Evolutionary conservation across 306 rosid genomes (phyloP), one percentile per base, ranked within the genome.

Genomic region (Cotoneaster glaucophyllus): DNA sequence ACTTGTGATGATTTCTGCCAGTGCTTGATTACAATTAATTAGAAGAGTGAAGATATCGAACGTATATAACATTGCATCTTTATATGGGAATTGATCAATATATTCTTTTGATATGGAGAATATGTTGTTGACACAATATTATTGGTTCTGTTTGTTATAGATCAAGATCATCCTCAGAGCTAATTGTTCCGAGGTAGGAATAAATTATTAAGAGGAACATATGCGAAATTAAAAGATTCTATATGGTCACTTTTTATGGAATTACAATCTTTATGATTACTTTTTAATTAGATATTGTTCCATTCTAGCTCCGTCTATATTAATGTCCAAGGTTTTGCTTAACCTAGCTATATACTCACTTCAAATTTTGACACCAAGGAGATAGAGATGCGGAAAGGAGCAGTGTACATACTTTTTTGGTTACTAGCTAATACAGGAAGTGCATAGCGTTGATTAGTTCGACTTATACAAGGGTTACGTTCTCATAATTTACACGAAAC

Each of bases 251-350:
- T 80, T 69, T 59, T 25, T 29, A 8, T 64, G 65, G 67, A 64
- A 45, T 24, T 84, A 48, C 75, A 18, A 54, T 68, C 66, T 50
- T 53, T 22, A 15, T 2, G 57, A 71, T 76, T 22, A 28, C 80
- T 85, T 82, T 68, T 52, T 19, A 59, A 4, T 19, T 69, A 76
- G 72, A 82, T 82, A 73, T 64, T 70, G 78, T 57, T 76, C 43
- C 59, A 50, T 70, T 34, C 24, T 24, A 53, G 41, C 54, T 54
- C 67, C 13, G 4, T 15, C 18, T 48, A 28, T 13, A 37, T 37
- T 37, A 71, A 32, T 5, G 54, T 48, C 45, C 75, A 71, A 13
- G 1, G 29, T 21, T 53, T 52, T 21, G n/a, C 64, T 53, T 61
- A 6, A 17, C 39, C 67, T 28, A 7, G 25, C 61, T n/a, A 56